Percentiles rank a stretch among this genome's conserved stretches.
phyloP scores from a whole-genome alignment of 805 yeast species.

The Saccharomyces jurei region DNA sequence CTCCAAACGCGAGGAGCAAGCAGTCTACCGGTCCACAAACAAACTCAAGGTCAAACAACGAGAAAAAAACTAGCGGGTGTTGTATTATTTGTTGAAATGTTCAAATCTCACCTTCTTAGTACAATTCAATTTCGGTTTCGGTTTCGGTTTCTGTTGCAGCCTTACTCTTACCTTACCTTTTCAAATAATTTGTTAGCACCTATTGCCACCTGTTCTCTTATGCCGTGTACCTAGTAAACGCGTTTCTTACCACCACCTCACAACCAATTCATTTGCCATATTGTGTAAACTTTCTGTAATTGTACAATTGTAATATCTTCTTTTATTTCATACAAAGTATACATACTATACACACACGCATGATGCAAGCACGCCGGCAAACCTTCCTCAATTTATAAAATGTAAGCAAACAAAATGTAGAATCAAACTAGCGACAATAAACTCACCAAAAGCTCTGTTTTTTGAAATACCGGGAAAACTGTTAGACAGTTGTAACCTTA shows the following conservation, averaged over 20 bases:
- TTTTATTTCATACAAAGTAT: background rate
- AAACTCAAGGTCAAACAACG: constrained; percentile 1
- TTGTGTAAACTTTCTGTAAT: background rate
- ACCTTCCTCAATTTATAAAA: constrained; percentile 60
- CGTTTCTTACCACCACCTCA: background rate
- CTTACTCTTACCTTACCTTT: background rate
- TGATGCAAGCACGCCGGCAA: background rate
- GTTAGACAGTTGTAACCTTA: constrained; percentile 63
- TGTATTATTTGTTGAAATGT: constrained; percentile 23
- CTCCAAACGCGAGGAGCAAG: constrained; percentile 4
- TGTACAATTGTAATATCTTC: background rate
- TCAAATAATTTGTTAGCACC: background rate
- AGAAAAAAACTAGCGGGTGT: constrained; percentile 25
- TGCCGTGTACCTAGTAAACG: background rate
- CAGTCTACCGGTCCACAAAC: background rate
- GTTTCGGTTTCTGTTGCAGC: background rate
- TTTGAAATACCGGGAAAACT: constrained; percentile 40
- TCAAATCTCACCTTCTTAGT: too few species aligned
- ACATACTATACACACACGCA: background rate
- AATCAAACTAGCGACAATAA: constrained; percentile 73
- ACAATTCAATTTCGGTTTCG: background rate
- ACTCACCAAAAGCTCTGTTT: constrained; percentile 78
- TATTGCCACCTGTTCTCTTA: background rate
- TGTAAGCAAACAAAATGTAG: constrained; percentile 85
- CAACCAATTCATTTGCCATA: background rate